Percentiles rank a stretch among this genome's conserved stretches.
phyloP scores from a whole-genome alignment of 495 filamentous ascomycete species.

The Schizothecium vesticola region DNA sequence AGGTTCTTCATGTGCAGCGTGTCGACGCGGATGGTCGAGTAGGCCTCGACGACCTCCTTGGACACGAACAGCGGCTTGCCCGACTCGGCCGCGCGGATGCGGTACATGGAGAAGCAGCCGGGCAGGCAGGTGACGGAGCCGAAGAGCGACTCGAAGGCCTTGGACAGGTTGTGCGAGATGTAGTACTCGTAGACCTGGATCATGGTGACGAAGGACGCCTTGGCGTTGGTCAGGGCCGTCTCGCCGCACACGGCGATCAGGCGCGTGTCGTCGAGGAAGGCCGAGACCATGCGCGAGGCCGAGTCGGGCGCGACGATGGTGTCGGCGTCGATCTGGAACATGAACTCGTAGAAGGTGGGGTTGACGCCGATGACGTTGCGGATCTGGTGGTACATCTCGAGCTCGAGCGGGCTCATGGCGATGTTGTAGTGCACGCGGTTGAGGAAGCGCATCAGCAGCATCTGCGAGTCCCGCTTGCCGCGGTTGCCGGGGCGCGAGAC shows the following conservation, averaged over 20 bases:
- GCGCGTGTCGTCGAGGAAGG: slow-evolving; percentile 86
- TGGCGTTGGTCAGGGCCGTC: slow-evolving; percentile 87
- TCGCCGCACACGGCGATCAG: slow-evolving; percentile 93
- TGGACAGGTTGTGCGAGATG: slow-evolving; percentile 95
- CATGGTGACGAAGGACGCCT: slow-evolving; percentile 91
- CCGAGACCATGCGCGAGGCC: slow-evolving; percentile 83
- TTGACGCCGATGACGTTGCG: slow-evolving; percentile 98
- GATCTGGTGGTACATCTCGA: slow-evolving; percentile 99
- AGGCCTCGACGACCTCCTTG: slow-evolving; percentile 77
- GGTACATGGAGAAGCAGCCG: slow-evolving; percentile 98
- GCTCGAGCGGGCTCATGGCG: slow-evolving; percentile 91
- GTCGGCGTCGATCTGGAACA: slow-evolving; percentile 95
- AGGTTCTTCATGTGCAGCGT: slow-evolving; percentile 99
- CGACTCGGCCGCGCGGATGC: slow-evolving; percentile 85
- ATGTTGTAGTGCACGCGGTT: slow-evolving; percentile 97
- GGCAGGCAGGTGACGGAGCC: slow-evolving; percentile 96
- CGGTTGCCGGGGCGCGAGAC: slow-evolving; percentile 94
- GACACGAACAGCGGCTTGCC: slow-evolving; percentile 96
- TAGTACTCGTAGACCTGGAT: slow-evolving; percentile 99
- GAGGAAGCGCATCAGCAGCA: slow-evolving; percentile 96
- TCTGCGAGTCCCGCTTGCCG: slow-evolving; percentile 98
- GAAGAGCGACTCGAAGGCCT: slow-evolving; percentile 98
- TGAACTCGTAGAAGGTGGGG: slow-evolving; percentile 96
- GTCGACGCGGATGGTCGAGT: slow-evolving; percentile 89
- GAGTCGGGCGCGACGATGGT: slow-evolving; percentile 90